Percentiles rank a stretch among this genome's conserved stretches.
These are phyloP conservation scores for Ceratopteris richardii DNA, from an alignment of 75 land plant species.

Conservation along the genomic window DNA sequence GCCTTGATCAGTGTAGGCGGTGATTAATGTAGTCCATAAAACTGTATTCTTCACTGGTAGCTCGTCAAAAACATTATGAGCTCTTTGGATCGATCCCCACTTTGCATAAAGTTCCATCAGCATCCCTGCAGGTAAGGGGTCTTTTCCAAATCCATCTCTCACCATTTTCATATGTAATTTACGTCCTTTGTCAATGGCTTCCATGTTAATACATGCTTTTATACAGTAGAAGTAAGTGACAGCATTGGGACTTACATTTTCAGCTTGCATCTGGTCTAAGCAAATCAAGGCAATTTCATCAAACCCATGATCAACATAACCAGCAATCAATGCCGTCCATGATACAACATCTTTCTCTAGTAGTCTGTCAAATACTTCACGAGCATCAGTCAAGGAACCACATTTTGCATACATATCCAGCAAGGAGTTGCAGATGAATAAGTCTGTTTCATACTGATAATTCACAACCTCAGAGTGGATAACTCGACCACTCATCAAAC, in stretches of 20 bases:
- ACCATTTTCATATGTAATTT: background rate
- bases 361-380: background rate
- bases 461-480: background rate
- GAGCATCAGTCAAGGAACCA: constrained; percentile 3
- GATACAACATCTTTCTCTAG: background rate
- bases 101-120: background rate
- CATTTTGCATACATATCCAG: constrained; percentile 9
- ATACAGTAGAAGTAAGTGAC: background rate
- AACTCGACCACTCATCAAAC: background rate
- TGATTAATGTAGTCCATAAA: constrained; percentile 56
- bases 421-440: background rate
- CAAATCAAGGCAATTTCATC: background rate
- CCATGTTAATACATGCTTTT: background rate
- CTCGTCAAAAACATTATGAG: constrained; percentile 18
- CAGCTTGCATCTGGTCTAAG: background rate
- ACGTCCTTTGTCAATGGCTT: background rate
- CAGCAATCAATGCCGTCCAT: constrained; percentile 6
- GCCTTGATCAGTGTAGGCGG: constrained; percentile 41
- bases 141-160: constrained; percentile 2
- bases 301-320: background rate
- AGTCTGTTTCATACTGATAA: background rate
- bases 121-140: background rate
- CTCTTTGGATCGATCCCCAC: background rate
- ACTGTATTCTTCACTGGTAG: constrained; percentile 29
- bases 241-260: background rate